These are phyloP conservation scores for Pisolithus microcarpus DNA, from an alignment of 768 basidiomycete species.

Conservation along the genomic window DNA sequence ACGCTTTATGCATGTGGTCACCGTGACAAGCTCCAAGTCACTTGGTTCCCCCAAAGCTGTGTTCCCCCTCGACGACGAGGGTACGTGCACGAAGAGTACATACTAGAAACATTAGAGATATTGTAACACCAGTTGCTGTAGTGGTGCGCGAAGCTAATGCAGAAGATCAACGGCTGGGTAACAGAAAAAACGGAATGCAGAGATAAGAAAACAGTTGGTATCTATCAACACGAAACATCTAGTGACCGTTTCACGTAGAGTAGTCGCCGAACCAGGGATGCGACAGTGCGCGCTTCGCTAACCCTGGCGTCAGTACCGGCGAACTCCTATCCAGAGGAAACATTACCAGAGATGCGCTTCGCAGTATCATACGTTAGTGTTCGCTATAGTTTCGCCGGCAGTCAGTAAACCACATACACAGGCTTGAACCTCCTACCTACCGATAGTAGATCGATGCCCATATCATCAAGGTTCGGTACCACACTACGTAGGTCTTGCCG, in stretches of 20 bases:
- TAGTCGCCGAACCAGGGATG: conserved; percentile 52
- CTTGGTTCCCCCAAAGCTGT: conserved; percentile 1
- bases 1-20: conserved; percentile 7
- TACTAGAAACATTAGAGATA: conserved; percentile 20
- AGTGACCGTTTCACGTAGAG: conserved; percentile 17
- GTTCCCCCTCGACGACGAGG: neutral
- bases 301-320: neutral
- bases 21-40: conserved; percentile 9
- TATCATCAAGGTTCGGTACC: conserved; percentile 66
- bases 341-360: conserved; percentile 83
- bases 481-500: conserved; percentile 59
- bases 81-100: conserved; percentile 5
- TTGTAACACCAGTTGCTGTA: conserved; percentile 10
- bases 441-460: conserved; percentile 75
- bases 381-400: conserved; percentile 32
- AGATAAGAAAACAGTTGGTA: conserved; percentile 2
- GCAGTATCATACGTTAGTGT: conserved; percentile 84
- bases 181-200: neutral
- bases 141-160: conserved; percentile 4
- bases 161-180: neutral
- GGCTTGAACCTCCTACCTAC: conserved; percentile 28
- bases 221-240: neutral
- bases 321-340: conserved; percentile 1
- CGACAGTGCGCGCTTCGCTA: conserved; percentile 51
- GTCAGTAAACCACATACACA: neutral